Base-by-base conservation (phyloP, 192 early-diverging fungal species). In the Podila minutissima region DNA sequence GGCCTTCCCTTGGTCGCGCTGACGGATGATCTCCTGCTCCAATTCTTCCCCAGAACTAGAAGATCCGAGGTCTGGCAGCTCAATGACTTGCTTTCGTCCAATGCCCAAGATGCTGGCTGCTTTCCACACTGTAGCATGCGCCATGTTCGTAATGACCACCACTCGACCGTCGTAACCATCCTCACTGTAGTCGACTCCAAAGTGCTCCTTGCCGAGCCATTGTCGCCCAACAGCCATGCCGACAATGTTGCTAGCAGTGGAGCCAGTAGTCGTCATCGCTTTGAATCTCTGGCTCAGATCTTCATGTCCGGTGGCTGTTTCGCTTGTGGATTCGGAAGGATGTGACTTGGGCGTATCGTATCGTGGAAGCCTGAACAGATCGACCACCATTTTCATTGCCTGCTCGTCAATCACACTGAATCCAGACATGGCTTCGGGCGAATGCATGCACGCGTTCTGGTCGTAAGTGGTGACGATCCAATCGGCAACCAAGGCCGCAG, bases 231-330 rank as follows among this genome's bases (percentile, higher is more conserved):
- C 71, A 15, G 75, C 69, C 59, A 90, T 72, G 10, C 86, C 89
- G 22, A 88, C 70, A n/a, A 89, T 53, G 33, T 90, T 90, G 48
- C 84, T 82, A 0, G 86, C 78, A 5, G 89, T 90, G 12, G 89
- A 89, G 15, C 89, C 89, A 0, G 89, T 85, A 7, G 89, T 90
- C 0, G 88, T 62, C 29, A 86, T 86, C 32, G 70, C 65, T 17
- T 69, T 55, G 26, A 79, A 79, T 17, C 22, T 26, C 24, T 22
- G 28, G 17, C 50, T 4, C 41, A 17, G 35, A 20, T 59, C 31
- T 15, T 51, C 67, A 20, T 11, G 15, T 28, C 51, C 19, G 53
- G 7, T 15, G 2, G 4, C 22, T 26, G 12, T 57, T 46, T 46
- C 41, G 41, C 4, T 46, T 17, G 13, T 12, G 41, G 11, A 3